These are phyloP conservation scores for Tuber aestivum DNA, from an alignment of 495 filamentous ascomycete species.

Conservation along the genomic window DNA sequence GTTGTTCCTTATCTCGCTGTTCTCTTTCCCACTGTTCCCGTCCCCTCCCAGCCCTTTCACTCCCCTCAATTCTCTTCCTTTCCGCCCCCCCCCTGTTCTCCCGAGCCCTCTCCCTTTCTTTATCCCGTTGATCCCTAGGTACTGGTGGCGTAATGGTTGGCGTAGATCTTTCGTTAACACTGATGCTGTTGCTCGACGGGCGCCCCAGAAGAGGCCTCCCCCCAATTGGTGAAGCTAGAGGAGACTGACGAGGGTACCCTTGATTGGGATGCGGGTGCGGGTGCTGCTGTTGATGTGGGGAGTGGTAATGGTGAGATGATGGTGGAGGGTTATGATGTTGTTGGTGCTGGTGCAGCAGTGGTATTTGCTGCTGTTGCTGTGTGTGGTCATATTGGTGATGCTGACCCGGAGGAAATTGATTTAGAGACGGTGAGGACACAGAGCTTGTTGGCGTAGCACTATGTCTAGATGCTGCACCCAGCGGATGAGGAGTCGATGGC, in stretches of 20 bases:
- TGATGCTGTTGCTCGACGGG: conserved; percentile 15
- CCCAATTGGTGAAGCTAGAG: conserved; percentile 34
- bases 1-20: conserved; percentile 35
- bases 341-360: conserved; percentile 26
- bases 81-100: conserved; percentile 18
- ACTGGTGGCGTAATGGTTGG: conserved; percentile 25
- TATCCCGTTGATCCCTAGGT: conserved; percentile 19
- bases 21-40: conserved; percentile 39
- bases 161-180: conserved; percentile 26
- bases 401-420: conserved; percentile 31
- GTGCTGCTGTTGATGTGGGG: conserved; percentile 15
- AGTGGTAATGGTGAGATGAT: conserved; percentile 20
- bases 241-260: conserved; percentile 32
- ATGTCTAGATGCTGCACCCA: conserved; percentile 32
- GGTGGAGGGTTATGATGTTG: conserved; percentile 23
- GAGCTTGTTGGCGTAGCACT: conserved; percentile 36
- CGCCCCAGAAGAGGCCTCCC: conserved; percentile 30
- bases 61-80: conserved; percentile 34
- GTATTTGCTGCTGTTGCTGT: conserved; percentile 22
- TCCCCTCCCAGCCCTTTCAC: conserved; percentile 7
- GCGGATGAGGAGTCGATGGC: conserved; percentile 34
- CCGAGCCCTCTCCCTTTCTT: conserved; percentile 43
- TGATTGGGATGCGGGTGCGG: conserved; percentile 30
- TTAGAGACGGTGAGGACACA: conserved; percentile 26
- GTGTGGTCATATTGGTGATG: conserved; percentile 21